These are phyloP conservation scores for Penicillium sumatraense DNA, from an alignment of 2,329 filamentous ascomycete species.

Conservation along the genomic window DNA sequence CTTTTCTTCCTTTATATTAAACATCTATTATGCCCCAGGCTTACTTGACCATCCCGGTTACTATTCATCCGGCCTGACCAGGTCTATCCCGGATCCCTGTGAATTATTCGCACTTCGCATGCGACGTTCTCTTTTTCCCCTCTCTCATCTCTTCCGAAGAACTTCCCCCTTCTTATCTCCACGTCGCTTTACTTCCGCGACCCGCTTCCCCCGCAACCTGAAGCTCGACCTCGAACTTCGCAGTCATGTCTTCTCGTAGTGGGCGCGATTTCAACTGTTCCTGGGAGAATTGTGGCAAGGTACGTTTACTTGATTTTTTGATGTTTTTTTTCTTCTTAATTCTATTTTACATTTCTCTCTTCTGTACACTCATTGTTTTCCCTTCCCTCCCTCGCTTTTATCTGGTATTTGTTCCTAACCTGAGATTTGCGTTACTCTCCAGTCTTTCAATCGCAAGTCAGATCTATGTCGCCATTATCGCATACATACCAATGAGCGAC, in stretches of 20 bases:
- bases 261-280: constrained; percentile 50
- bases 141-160: constrained; percentile 1
- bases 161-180: constrained; percentile 8
- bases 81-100: constrained; percentile 20
- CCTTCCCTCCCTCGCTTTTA: not conserved
- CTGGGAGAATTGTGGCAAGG: constrained; percentile 51
- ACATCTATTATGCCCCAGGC: constrained; percentile 24
- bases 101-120: constrained; percentile 15
- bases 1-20: constrained; percentile 11
- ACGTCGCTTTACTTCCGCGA: constrained; percentile 18
- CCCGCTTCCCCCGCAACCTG: constrained; percentile 22
- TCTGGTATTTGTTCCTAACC: not conserved
- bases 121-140: constrained; percentile 9
- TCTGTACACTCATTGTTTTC: not conserved
- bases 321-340: not conserved
- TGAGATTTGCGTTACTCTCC: not conserved
- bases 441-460: constrained; percentile 56
- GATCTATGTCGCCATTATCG: constrained; percentile 53
- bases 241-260: constrained; percentile 44
- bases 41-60: constrained; percentile 20
- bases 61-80: constrained; percentile 25
- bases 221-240: constrained; percentile 4
- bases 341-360: not conserved
- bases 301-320: constrained; percentile 22
- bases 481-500: constrained; percentile 54